These are phyloP conservation scores for Gloeopeniophorella convolvens DNA, from an alignment of 768 basidiomycete genomes.

Conservation along the genomic window DNA sequence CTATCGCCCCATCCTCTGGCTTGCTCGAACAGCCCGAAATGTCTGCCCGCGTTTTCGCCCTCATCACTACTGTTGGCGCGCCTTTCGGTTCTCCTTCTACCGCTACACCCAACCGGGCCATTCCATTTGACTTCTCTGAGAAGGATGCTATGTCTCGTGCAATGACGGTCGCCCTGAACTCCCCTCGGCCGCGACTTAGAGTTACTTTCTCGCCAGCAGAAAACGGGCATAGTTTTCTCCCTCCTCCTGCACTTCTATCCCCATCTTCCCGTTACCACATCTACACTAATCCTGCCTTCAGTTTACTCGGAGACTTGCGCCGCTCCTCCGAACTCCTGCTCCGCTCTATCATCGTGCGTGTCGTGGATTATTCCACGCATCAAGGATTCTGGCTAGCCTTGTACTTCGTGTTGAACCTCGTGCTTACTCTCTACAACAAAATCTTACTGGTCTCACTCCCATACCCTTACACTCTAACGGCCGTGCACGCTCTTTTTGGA, in stretches of 20 bases:
- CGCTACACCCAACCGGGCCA: not conserved
- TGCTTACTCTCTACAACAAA: slow-evolving; percentile 94
- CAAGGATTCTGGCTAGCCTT: slow-evolving; percentile 58
- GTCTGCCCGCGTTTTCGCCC: not conserved
- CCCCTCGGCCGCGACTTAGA: not conserved
- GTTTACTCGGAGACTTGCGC: not conserved
- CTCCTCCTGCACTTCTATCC: slow-evolving; percentile 13
- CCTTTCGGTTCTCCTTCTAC: not conserved
- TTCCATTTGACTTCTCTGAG: not conserved
- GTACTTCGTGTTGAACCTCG: slow-evolving; percentile 89
- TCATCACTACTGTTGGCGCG: not conserved
- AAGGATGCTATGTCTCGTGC: not conserved
- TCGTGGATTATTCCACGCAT: not conserved
- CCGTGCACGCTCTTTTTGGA: slow-evolving; percentile 84
- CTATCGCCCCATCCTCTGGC: not conserved
- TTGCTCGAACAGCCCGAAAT: not conserved
- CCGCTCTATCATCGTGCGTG: not conserved
- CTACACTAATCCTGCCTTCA: not conserved
- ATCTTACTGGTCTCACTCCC: slow-evolving; percentile 86
- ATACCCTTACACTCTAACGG: slow-evolving; percentile 93
- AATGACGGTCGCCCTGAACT: not conserved
- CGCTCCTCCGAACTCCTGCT: not conserved
- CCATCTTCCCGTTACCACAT: not conserved
- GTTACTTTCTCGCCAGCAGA: not conserved
- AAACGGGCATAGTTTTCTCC: slow-evolving; percentile 3